Percentiles rank a stretch among this genome's conserved stretches.
Evolutionary conservation across 371 early-diverging fungal species (phyloP).

Genomic region (Actinomucor elegans): DNA sequence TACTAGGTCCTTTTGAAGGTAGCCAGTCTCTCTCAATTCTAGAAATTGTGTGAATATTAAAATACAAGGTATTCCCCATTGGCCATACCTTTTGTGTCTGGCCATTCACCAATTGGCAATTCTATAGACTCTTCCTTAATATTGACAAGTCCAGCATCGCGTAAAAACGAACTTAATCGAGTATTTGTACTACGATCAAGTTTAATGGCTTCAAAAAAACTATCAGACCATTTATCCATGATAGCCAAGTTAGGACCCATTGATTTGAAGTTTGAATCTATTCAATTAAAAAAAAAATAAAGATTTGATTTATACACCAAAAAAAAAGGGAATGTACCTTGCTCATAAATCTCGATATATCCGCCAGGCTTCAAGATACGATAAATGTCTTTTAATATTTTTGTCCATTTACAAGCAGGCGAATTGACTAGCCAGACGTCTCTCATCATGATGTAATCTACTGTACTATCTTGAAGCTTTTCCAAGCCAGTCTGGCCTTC

Average conservation of each 20-base stretch:
- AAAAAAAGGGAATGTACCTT: constrained; percentile 3
- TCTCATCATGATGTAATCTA: constrained; percentile 34
- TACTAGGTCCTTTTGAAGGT: constrained; percentile 21
- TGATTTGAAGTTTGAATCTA: constrained; percentile 1
- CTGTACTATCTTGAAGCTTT: constrained; percentile 16
- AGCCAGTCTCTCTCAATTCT: constrained; percentile 26
- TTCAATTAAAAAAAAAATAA: not conserved
- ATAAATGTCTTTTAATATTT: constrained; percentile 23
- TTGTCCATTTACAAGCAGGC: constrained; percentile 27
- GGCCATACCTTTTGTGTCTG: constrained; percentile 14
- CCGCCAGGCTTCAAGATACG: constrained; percentile 35
- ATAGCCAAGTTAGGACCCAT: constrained; percentile 7
- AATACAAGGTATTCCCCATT: too few species aligned
- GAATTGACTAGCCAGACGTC: constrained; percentile 31
- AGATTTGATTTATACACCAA: not conserved
- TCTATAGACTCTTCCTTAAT: constrained; percentile 1
- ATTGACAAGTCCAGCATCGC: constrained; percentile 8
- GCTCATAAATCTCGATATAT: constrained; percentile 21
- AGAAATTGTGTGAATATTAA: not conserved
- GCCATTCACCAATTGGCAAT: constrained; percentile 31
- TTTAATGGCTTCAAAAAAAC: constrained; percentile 11
- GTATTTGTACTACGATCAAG: constrained; percentile 5
- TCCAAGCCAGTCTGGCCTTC: constrained; percentile 29
- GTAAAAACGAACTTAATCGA: constrained; percentile 1
- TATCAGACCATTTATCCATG: constrained; percentile 6